phyloP scores from a whole-genome alignment of 1,284 basidiomycete species.

The Malassezia vespertilionis region DNA sequence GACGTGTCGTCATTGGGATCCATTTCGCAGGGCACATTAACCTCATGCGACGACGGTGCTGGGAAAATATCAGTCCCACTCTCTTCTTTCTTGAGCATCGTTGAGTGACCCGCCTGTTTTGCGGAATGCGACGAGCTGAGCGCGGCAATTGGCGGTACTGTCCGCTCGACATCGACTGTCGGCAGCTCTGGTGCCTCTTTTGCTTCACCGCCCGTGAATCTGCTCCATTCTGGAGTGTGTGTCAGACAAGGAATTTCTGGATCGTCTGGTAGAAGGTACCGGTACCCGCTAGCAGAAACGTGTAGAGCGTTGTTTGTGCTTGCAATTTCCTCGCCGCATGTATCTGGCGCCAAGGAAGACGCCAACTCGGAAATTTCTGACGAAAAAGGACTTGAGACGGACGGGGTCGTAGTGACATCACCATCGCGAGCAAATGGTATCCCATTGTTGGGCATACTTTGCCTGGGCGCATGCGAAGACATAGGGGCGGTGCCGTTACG shows the following conservation, averaged over 20 bases:
- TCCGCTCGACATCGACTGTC: slow-evolving; percentile 3
- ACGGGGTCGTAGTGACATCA: no score
- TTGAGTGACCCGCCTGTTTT: not conserved
- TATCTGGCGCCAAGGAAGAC: slow-evolving; percentile 2
- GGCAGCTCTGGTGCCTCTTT: not conserved
- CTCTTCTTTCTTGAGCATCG: no score
- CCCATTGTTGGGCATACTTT: no score
- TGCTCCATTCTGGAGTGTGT: slow-evolving; percentile 9
- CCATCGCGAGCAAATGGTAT: no score
- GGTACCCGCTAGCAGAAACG: not conserved
- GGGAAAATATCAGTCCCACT: no score
- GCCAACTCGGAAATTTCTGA: slow-evolving; percentile 10
- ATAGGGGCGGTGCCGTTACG: no score
- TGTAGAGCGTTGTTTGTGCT: not conserved
- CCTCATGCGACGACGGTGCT: not conserved
- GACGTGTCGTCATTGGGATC: not conserved
- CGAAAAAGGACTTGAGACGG: slow-evolving; percentile 8
- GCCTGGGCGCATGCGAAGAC: no score
- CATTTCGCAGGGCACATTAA: not conserved
- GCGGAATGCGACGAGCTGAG: slow-evolving; percentile 3
- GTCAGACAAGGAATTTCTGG: slow-evolving; percentile 5
- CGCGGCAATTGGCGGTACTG: slow-evolving; percentile 9
- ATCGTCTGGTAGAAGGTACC: slow-evolving; percentile 12
- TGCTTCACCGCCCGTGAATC: slow-evolving; percentile 1
- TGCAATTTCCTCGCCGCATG: not conserved